Evolutionary conservation across 441 rosid species (phyloP).

Genomic region (Adansonia rubrostipa): DNA sequence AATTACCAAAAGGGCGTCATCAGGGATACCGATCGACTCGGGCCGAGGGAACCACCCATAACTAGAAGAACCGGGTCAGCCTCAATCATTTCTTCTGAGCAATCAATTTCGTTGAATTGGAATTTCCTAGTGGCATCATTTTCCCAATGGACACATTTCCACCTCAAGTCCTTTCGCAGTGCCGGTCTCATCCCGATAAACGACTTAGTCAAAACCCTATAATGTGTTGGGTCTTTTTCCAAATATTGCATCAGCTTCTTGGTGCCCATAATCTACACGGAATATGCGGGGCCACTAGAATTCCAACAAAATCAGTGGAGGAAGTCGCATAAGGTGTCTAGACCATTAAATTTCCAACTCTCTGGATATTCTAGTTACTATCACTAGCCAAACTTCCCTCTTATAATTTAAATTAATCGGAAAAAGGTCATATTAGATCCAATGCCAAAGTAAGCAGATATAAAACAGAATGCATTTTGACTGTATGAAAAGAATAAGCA

Average conservation of each 20-base stretch:
- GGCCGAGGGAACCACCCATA: conserved; percentile 98
- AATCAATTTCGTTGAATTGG: conserved; percentile 84
- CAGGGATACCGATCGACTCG: conserved; percentile 60
- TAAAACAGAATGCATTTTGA: not conserved
- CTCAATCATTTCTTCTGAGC: conserved; percentile 77
- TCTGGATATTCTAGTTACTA: not conserved
- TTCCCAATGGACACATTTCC: conserved; percentile 73
- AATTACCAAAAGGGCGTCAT: not conserved
- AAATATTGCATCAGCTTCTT: conserved; percentile 84
- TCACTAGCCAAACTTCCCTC: not conserved
- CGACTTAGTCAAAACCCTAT: conserved; percentile 85
- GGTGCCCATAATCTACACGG: conserved; percentile 97
- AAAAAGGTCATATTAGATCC: too few relatives aligned
- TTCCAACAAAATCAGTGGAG: conserved; percentile 18
- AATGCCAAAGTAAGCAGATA: too few relatives aligned
- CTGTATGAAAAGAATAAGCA: not conserved
- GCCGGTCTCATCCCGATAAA: conserved; percentile 90
- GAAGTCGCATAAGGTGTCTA: not conserved
- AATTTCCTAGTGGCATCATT: conserved; percentile 87
- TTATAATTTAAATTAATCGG: too few relatives aligned
- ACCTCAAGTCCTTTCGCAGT: conserved; percentile 86
- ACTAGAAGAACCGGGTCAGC: conserved; percentile 92
- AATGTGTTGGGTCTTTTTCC: conserved; percentile 91
- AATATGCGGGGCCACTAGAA: conserved; percentile 94
- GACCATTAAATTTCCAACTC: not conserved